These are phyloP conservation scores for Rhizophagus sp. DNA, from an alignment of 192 early-diverging fungal species.

Conservation along the genomic window DNA sequence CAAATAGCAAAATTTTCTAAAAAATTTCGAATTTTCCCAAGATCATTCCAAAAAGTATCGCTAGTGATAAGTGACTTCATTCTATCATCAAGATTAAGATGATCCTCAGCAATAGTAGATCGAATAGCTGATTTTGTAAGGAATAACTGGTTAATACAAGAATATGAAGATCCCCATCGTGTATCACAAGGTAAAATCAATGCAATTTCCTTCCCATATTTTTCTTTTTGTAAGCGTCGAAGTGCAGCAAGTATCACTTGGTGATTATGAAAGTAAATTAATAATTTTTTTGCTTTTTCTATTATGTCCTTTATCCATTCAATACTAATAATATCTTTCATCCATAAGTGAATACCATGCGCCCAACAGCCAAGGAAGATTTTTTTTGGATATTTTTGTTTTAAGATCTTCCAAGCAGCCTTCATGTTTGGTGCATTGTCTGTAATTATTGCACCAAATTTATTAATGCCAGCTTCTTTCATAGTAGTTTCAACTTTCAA, in stretches of 20 bases:
- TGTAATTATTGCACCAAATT: neutral
- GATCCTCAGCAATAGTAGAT: too few species aligned
- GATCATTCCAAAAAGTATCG: too few species aligned
- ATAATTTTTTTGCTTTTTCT: neutral
- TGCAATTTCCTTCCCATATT: neutral
- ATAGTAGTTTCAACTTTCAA: neutral
- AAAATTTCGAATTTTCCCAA: too few species aligned
- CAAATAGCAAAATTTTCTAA: too few species aligned
- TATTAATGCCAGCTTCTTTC: neutral
- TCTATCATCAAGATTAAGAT: too few species aligned
- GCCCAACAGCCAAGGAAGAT: neutral
- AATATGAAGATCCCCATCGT: too few species aligned
- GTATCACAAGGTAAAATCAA: too few species aligned
- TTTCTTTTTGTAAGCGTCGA: neutral
- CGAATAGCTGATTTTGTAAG: too few species aligned
- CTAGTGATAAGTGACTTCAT: too few species aligned
- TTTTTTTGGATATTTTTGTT: neutral
- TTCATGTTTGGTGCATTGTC: slow-evolving; percentile 6
- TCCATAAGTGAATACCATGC: neutral
- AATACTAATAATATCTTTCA: slow-evolving; percentile 3
- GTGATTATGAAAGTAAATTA: neutral
- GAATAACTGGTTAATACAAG: too few species aligned
- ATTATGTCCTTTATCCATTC: neutral
- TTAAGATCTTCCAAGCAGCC: neutral
- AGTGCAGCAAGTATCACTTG: neutral